These are phyloP conservation scores for Aspergillus cejpii DNA, from an alignment of 2,329 filamentous ascomycete genomes.

Conservation along the genomic window DNA sequence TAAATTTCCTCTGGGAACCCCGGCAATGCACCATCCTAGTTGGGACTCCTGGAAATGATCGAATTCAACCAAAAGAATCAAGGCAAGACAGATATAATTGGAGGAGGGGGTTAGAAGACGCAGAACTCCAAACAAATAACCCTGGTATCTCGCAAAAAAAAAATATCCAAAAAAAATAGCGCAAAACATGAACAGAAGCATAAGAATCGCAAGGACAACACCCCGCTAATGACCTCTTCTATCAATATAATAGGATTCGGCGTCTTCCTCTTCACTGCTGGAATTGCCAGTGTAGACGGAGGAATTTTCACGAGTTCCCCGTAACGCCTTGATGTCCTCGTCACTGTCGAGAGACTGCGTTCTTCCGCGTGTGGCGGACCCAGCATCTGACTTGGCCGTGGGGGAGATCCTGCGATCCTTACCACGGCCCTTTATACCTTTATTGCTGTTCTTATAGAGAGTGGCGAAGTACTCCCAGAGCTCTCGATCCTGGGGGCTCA, in stretches of 20 bases:
- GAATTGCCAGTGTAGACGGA: constrained; percentile 28
- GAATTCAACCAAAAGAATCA: not conserved
- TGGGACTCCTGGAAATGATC: not conserved
- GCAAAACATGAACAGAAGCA: not conserved
- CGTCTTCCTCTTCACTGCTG: constrained; percentile 31
- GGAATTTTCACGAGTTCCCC: constrained; percentile 25
- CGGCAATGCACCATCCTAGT: not conserved
- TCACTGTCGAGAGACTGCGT: constrained; percentile 19
- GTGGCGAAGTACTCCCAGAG: constrained; percentile 77
- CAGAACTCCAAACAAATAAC: constrained; percentile 3
- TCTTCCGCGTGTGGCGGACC: constrained; percentile 12
- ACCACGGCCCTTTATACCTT: constrained; percentile 93
- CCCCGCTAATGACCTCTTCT: constrained; percentile 16
- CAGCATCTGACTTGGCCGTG: constrained; percentile 20
- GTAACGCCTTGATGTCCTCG: constrained; percentile 21
- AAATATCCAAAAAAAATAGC: not conserved
- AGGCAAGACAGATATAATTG: not conserved
- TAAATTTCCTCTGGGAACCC: not conserved
- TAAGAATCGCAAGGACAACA: not conserved
- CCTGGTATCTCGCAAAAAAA: not conserved
- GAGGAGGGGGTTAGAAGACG: constrained; percentile 1
- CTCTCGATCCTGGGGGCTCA: constrained; percentile 64
- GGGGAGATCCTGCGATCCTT: constrained; percentile 57
- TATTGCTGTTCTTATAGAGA: constrained; percentile 97
- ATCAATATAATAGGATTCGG: constrained; percentile 24